Conservation (phyloP, 208 protist genomes). For the Crithidia sp. region DNA sequence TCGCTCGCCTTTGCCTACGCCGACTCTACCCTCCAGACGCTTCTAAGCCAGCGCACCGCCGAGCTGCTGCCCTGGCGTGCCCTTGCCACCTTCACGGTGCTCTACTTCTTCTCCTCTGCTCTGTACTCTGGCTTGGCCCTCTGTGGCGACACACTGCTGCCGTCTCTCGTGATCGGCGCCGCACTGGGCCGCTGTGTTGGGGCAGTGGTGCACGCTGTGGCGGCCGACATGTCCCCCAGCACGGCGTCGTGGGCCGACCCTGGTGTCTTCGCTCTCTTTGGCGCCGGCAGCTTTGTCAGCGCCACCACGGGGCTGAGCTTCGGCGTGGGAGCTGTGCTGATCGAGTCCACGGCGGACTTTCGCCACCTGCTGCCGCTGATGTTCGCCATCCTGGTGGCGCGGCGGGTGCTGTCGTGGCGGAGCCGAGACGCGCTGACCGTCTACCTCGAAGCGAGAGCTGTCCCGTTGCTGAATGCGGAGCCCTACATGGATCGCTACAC, state of each 20-base stretch:
- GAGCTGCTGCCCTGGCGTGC: conserved; percentile 37
- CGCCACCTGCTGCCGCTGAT: conserved; percentile 62
- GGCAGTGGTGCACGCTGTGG: conserved; percentile 21
- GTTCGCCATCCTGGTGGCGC: conserved; percentile 53
- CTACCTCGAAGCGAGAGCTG: conserved; percentile 45
- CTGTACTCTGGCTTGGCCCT: conserved; percentile 53
- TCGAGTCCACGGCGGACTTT: conserved; percentile 60
- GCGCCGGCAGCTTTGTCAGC: conserved; percentile 63
- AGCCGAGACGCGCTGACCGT: conserved; percentile 50
- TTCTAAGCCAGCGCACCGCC: conserved; percentile 51
- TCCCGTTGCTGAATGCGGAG: conserved; percentile 56
- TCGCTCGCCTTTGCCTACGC: conserved; percentile 61
- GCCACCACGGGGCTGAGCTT: conserved; percentile 57
- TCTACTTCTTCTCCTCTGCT: conserved; percentile 53
- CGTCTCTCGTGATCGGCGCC: conserved; percentile 45
- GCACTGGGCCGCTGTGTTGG: conserved; percentile 43
- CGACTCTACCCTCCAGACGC: conserved; percentile 50
- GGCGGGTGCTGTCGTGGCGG: conserved; percentile 40
- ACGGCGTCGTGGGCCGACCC: conserved; percentile 55
- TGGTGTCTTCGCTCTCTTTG: conserved; percentile 60
- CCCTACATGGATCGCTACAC: conserved; percentile 47
- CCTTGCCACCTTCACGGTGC: conserved; percentile 36
- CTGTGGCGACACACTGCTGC: conserved; percentile 34
- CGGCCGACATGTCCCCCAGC: not conserved
- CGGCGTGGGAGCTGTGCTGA: conserved; percentile 46